phyloP scores from a whole-genome alignment of 306 rosid genomes.

The Trifolium pratense region DNA sequence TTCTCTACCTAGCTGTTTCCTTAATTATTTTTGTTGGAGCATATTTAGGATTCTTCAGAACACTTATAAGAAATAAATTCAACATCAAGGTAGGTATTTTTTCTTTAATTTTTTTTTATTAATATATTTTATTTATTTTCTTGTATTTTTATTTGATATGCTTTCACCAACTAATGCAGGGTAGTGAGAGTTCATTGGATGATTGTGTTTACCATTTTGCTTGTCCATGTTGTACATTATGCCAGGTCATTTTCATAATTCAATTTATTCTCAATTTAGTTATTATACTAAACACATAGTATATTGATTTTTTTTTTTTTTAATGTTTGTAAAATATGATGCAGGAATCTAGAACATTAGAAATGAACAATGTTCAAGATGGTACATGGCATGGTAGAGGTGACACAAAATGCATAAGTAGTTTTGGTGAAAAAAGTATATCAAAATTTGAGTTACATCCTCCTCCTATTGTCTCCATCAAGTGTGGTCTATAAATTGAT shows the following conservation, averaged over 20 bases:
- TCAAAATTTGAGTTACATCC: constrained; percentile 60
- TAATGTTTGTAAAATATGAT: constrained; percentile 16
- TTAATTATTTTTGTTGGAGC: constrained; percentile 58
- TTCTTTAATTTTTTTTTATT: neutral
- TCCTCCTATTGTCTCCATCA: constrained; percentile 57
- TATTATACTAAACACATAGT: neutral
- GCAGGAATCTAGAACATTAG: constrained; percentile 88
- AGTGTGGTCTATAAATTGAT: neutral
- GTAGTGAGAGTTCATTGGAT: constrained; percentile 48
- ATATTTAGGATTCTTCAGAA: constrained; percentile 79
- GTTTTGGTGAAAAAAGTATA: constrained; percentile 53
- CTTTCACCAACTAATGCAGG: constrained; percentile 29
- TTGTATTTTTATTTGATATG: neutral
- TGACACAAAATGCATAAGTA: constrained; percentile 71
- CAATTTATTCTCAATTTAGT: constrained; percentile 11
- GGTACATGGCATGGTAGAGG: constrained; percentile 96
- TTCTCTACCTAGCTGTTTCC: constrained; percentile 61
- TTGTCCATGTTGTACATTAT: constrained; percentile 53
- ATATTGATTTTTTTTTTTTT: neutral
- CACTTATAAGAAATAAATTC: constrained; percentile 69
- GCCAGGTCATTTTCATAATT: constrained; percentile 40
- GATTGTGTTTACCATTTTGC: constrained; percentile 49
- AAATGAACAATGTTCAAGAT: constrained; percentile 88
- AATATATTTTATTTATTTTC: neutral
- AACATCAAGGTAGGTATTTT: constrained; percentile 70